phyloP scores from a whole-genome alignment of 2,329 filamentous ascomycete genomes.

The Aspergillus tamarii region DNA sequence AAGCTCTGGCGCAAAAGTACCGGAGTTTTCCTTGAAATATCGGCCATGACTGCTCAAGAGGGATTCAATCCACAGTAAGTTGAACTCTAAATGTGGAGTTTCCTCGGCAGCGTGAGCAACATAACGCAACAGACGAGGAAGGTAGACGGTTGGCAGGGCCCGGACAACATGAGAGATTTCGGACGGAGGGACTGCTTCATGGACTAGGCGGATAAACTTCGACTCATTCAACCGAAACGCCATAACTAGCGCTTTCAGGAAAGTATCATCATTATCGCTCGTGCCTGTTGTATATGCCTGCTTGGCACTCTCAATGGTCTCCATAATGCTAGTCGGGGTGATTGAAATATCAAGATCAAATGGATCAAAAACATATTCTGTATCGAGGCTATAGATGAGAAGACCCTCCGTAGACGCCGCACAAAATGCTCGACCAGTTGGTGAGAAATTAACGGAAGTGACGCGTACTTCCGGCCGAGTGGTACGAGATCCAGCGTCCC shows the following conservation, averaged over 20 bases:
- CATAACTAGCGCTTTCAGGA: conserved; percentile 93
- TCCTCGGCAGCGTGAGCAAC: conserved; percentile 86
- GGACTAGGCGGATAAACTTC: conserved; percentile 79
- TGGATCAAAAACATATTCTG: conserved; percentile 83
- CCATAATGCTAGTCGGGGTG: conserved; percentile 81
- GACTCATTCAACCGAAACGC: conserved; percentile 92
- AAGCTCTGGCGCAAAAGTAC: conserved; percentile 80
- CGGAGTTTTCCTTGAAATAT: conserved; percentile 79
- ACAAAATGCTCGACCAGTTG: conserved; percentile 87
- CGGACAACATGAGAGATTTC: conserved; percentile 79
- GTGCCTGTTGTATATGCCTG: conserved; percentile 44
- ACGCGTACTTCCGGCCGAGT: conserved; percentile 82
- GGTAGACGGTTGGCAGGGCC: conserved; percentile 80
- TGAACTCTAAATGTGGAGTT: conserved; percentile 92
- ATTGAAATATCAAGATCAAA: conserved; percentile 95
- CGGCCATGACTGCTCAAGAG: conserved; percentile 79
- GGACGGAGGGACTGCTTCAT: conserved; percentile 75
- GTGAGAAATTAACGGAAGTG: conserved; percentile 81
- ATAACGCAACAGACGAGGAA: conserved; percentile 81
- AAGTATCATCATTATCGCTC: conserved; percentile 70
- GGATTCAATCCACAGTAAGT: conserved; percentile 87
- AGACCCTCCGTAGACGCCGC: conserved; percentile 93
- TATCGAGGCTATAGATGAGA: conserved; percentile 89
- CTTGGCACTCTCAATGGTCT: conserved; percentile 64
- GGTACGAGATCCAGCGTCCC: conserved; percentile 79